Percentiles rank a stretch among this genome's conserved stretches.
Evolutionary conservation across 495 filamentous ascomycete genomes (phyloP).

Genomic region (Aspergillus indologenus): DNA sequence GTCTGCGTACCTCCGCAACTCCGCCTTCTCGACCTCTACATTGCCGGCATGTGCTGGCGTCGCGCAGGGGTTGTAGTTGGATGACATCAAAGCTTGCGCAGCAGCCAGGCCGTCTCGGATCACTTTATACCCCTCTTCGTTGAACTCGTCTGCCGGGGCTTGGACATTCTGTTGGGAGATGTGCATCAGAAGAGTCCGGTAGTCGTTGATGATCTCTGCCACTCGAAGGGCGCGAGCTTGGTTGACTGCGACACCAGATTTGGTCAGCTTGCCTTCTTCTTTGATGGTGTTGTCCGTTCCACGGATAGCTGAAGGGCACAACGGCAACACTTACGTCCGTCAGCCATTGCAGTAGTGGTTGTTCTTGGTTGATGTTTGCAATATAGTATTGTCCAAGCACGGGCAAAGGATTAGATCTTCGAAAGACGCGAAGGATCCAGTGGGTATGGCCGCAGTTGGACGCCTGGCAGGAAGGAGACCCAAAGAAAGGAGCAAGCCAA

Average conservation of each 20-base stretch:
- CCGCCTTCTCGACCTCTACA: constrained; percentile 67
- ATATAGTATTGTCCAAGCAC: background rate
- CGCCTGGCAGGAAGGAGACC: constrained; percentile 1
- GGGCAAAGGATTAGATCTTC: background rate
- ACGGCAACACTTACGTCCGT: constrained; percentile 52
- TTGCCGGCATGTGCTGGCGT: constrained; percentile 51
- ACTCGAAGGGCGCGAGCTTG: constrained; percentile 77
- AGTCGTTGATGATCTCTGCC: constrained; percentile 81
- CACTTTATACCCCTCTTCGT: constrained; percentile 73
- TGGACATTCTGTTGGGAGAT: constrained; percentile 67
- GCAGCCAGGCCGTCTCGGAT: constrained; percentile 72
- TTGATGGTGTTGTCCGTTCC: background rate
- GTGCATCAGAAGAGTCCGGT: constrained; percentile 75
- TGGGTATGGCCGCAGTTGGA: background rate
- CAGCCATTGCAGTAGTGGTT: constrained; percentile 46
- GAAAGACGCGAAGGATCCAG: background rate
- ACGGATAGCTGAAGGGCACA: background rate
- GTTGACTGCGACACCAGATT: constrained; percentile 59
- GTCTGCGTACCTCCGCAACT: constrained; percentile 63
- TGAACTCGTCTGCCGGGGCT: constrained; percentile 61
- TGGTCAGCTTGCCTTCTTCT: background rate
- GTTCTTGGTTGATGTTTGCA: background rate
- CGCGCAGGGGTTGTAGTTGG: constrained; percentile 60
- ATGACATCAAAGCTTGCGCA: constrained; percentile 69
- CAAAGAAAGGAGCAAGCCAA: constrained; percentile 6